phyloP scores from a whole-genome alignment of 129 eudicot species.

The Dittrichia graveolens region DNA sequence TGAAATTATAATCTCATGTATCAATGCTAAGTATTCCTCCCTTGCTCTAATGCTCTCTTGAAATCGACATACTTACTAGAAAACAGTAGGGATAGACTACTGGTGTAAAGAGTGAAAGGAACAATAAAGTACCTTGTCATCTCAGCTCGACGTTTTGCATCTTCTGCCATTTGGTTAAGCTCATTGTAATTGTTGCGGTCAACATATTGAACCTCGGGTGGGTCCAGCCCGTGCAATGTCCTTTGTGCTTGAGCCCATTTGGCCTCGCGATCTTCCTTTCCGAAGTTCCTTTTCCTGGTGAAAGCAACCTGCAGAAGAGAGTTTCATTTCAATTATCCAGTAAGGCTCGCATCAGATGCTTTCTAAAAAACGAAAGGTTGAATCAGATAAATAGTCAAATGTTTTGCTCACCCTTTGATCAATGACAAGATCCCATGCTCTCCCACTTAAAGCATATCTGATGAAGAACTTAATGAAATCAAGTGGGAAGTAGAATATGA shows the following conservation, averaged over 20 bases:
- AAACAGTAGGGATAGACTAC: not conserved
- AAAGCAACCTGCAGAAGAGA: slow-evolving; percentile 60
- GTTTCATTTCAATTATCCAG: not conserved
- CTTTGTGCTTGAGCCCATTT: slow-evolving; percentile 83
- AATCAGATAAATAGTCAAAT: not conserved
- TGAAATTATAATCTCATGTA: no score
- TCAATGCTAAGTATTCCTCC: no score
- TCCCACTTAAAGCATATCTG: slow-evolving; percentile 63
- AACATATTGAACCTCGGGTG: slow-evolving; percentile 48
- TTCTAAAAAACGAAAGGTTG: no score
- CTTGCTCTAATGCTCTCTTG: not conserved
- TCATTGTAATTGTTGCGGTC: slow-evolving; percentile 52
- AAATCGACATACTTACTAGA: not conserved
- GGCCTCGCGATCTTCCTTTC: slow-evolving; percentile 75
- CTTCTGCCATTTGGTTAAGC: slow-evolving; percentile 75
- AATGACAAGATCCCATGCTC: slow-evolving; percentile 75
- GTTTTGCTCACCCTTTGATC: slow-evolving; percentile 62
- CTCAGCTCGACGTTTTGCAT: slow-evolving; percentile 75
- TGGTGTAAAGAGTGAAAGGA: not conserved
- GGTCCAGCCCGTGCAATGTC: slow-evolving; percentile 67
- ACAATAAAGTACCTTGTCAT: slow-evolving; percentile 55
- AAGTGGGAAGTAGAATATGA: slow-evolving; percentile 65
- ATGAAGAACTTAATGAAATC: slow-evolving; percentile 65
- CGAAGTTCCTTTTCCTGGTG: slow-evolving; percentile 68
- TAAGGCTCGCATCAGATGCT: not conserved